phyloP scores from a whole-genome alignment of 2,329 filamentous ascomycete species.

The Knoxdaviesia capensis region DNA sequence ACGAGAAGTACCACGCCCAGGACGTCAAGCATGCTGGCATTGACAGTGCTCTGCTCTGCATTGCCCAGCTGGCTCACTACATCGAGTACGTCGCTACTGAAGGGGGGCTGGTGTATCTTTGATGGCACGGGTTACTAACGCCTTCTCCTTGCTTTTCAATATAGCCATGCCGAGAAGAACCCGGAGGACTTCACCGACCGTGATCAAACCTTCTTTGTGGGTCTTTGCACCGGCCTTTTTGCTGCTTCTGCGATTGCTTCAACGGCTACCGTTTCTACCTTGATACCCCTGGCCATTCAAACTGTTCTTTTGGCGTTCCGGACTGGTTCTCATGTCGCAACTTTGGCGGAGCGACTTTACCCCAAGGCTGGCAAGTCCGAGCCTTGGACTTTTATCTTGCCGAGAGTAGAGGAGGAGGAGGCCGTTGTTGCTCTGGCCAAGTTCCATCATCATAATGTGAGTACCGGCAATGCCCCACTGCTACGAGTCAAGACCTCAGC shows the following conservation, averaged over 20 bases:
- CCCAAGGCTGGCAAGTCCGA: slow-evolving; percentile 23
- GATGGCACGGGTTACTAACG: background rate
- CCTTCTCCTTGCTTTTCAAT: slow-evolving; percentile 1
- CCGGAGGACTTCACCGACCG: slow-evolving; percentile 28
- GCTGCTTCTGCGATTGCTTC: slow-evolving; percentile 49
- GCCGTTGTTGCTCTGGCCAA: slow-evolving; percentile 27
- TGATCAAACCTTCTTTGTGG: slow-evolving; percentile 34
- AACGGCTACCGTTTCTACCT: slow-evolving; percentile 37
- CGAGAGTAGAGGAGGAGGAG: slow-evolving; percentile 29
- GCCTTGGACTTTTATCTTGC: slow-evolving; percentile 47
- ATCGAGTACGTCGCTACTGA: slow-evolving; percentile 32
- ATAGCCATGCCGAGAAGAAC: slow-evolving; percentile 31
- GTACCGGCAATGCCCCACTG: slow-evolving; percentile 7
- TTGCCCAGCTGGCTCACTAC: slow-evolving; percentile 47
- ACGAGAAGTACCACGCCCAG: slow-evolving; percentile 41
- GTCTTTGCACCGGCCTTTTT: slow-evolving; percentile 49
- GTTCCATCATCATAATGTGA: slow-evolving; percentile 36
- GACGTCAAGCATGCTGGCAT: slow-evolving; percentile 37
- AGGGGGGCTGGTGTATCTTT: too few relatives aligned
- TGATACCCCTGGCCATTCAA: slow-evolving; percentile 42
- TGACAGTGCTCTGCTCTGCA: slow-evolving; percentile 43
- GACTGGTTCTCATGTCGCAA: slow-evolving; percentile 33
- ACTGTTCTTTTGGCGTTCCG: slow-evolving; percentile 47
- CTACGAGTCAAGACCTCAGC: background rate
- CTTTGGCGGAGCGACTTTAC: slow-evolving; percentile 24